Evolutionary conservation across 257 asterid species (phyloP).

Genomic region (Gardenia jasminoides): DNA sequence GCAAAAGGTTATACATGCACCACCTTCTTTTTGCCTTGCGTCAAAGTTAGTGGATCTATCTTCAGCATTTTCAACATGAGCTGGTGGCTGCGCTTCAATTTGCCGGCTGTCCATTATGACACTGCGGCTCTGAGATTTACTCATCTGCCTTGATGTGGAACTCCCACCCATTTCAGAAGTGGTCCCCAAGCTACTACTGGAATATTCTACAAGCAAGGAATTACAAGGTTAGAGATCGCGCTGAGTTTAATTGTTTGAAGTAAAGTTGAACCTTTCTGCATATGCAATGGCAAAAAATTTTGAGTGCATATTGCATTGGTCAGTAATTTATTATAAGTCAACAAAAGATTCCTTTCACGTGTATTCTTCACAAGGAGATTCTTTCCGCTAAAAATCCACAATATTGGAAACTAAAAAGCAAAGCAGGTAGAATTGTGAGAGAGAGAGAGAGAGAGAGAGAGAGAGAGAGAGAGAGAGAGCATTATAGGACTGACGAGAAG

Average conservation of each 20-base stretch:
- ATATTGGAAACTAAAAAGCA: neutral
- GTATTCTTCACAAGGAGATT: neutral
- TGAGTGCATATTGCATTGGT: neutral
- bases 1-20: neutral
- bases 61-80: conserved; percentile 31
- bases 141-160: conserved; percentile 32
- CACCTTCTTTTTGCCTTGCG: conserved; percentile 74
- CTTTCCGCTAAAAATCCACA: neutral
- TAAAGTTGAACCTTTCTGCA: neutral
- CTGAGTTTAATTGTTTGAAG: neutral
- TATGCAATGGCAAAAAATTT: neutral
- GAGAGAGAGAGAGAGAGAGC: neutral
- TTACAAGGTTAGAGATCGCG: neutral
- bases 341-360: conserved; percentile 1
- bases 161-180: conserved; percentile 40
- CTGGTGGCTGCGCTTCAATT: conserved; percentile 38
- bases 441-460: neutral
- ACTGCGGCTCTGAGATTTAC: conserved; percentile 36
- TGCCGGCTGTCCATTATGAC: conserved; percentile 23
- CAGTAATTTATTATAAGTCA: neutral
- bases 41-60: conserved; percentile 47
- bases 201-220: conserved; percentile 29
- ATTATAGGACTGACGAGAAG: conserved; percentile 24
- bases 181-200: conserved; percentile 33
- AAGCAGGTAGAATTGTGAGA: neutral